These are phyloP conservation scores for Limnanthes douglasii DNA, from an alignment of 345 rosid species.

Conservation along the genomic window DNA sequence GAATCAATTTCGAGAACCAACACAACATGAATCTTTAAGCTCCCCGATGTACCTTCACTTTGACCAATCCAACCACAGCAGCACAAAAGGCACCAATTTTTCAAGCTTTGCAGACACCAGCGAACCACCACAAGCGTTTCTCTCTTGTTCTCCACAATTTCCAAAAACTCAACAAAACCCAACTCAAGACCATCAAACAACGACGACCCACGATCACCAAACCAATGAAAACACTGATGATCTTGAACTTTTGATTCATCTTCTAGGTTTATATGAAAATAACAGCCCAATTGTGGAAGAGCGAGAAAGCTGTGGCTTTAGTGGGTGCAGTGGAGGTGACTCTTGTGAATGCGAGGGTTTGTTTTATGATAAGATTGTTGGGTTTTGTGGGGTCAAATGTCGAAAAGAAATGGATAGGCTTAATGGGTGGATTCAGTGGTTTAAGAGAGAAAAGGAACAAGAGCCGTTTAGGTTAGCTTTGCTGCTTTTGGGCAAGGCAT, in stretches of 20 bases:
- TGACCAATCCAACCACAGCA: not conserved
- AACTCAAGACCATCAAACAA: constrained; percentile 1
- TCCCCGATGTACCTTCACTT: constrained; percentile 21
- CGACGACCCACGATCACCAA: not conserved
- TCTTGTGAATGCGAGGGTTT: too few relatives aligned
- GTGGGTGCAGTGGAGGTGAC: too few relatives aligned
- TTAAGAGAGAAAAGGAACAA: too few relatives aligned
- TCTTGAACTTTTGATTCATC: constrained; percentile 15
- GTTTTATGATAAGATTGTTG: too few relatives aligned
- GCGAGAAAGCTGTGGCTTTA: constrained; percentile 5
- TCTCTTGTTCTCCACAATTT: constrained; percentile 16
- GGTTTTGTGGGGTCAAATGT: too few relatives aligned
- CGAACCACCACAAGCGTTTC: constrained; percentile 26
- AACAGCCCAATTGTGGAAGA: constrained; percentile 7
- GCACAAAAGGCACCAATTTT: not conserved
- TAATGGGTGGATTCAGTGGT: too few relatives aligned
- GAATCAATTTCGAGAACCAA: constrained; percentile 1
- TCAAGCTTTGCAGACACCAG: constrained; percentile 21
- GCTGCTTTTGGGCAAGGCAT: too few relatives aligned
- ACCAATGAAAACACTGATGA: constrained; percentile 11
- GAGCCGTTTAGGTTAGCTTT: too few relatives aligned
- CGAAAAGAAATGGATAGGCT: too few relatives aligned
- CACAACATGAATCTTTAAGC: constrained; percentile 15
- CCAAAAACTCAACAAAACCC: constrained; percentile 11
- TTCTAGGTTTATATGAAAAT: constrained; percentile 24